These are phyloP conservation scores for Triticum monococcum DNA, from an alignment of 176 grass and related monocot genomes.

Conservation along the genomic window DNA sequence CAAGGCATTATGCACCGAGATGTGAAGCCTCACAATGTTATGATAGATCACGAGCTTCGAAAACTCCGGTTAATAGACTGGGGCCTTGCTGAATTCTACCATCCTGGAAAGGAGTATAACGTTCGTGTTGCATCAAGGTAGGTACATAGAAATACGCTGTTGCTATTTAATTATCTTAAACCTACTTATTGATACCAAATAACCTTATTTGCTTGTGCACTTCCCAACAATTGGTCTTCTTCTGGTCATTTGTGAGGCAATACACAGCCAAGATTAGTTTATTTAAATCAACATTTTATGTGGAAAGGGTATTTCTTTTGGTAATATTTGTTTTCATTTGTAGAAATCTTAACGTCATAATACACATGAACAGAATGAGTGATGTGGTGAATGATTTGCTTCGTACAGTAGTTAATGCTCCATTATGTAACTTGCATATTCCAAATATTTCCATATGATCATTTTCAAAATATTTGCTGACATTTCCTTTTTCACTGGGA, in stretches of 20 bases:
- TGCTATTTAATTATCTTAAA: neutral
- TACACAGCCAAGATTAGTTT: neutral
- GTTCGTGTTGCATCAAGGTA: conserved; percentile 72
- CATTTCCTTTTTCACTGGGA: conserved; percentile 13
- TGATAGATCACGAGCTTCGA: conserved; percentile 73
- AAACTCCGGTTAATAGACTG: conserved; percentile 70
- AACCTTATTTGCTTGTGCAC: conserved; percentile 1
- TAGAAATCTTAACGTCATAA: neutral
- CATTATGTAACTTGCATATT: neutral
- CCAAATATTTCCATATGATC: neutral
- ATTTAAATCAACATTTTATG: neutral
- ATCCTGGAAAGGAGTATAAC: conserved; percentile 74
- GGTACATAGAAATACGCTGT: neutral
- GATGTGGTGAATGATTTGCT: neutral
- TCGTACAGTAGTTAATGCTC: neutral
- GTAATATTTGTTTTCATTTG: neutral
- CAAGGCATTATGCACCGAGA: conserved; percentile 77
- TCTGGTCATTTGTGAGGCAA: neutral
- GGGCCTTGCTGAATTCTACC: conserved; percentile 80
- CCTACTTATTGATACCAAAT: neutral
- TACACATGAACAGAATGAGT: neutral
- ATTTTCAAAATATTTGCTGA: neutral
- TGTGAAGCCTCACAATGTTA: conserved; percentile 82
- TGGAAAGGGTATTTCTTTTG: neutral
- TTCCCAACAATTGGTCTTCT: neutral